These are phyloP conservation scores for Ceratobasidium sp. DNA, from an alignment of 1,284 basidiomycete species.

Conservation along the genomic window DNA sequence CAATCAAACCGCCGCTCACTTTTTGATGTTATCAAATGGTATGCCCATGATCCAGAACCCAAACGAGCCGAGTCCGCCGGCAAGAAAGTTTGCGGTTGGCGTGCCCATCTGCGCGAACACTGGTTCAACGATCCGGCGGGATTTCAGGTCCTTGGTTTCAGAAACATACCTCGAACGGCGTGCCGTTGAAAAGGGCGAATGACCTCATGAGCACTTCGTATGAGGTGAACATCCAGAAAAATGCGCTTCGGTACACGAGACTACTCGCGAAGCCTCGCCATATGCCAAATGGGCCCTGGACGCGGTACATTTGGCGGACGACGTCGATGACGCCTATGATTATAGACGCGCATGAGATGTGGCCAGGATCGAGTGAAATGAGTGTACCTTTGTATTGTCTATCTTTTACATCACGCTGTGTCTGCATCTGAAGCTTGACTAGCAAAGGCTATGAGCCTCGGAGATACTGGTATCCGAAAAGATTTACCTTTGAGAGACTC, in stretches of 20 bases:
- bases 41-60: constrained; percentile 73
- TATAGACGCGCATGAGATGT: not conserved
- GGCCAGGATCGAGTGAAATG: not conserved
- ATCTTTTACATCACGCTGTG: constrained; percentile 61
- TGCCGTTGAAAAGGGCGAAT: constrained; percentile 61
- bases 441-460: constrained; percentile 40
- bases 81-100: constrained; percentile 69
- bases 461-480: constrained; percentile 4
- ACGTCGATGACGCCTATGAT: constrained; percentile 58
- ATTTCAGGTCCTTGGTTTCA: not conserved
- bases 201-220: constrained; percentile 68
- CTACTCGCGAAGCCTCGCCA: constrained; percentile 72
- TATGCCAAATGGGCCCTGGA: constrained; percentile 64
- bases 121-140: not conserved
- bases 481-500: constrained; percentile 70
- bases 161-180: constrained; percentile 60
- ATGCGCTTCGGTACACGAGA: constrained; percentile 67
- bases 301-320: constrained; percentile 60
- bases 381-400: constrained; percentile 67
- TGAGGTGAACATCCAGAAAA: constrained; percentile 69
- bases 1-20: constrained; percentile 55
- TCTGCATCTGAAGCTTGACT: constrained; percentile 81
- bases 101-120: constrained; percentile 60
- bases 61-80: constrained; percentile 69
- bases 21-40: constrained; percentile 79